Evolutionary conservation across 352 stramenopile genomes (phyloP), one percentile per base, ranked within the genome.

Genomic region (Phytophthora constricta): DNA sequence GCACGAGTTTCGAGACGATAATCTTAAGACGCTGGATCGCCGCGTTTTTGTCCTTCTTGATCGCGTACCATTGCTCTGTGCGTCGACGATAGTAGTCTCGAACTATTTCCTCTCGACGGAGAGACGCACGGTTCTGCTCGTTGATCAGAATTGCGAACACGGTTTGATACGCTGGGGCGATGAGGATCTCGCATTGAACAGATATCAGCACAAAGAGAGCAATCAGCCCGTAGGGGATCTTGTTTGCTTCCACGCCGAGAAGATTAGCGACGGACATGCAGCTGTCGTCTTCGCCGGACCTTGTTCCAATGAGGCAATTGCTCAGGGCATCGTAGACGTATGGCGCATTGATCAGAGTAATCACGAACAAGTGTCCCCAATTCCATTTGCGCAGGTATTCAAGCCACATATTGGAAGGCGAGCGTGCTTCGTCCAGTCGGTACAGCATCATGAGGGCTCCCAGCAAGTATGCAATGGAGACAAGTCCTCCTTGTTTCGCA

Each of bases 1-100:
- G 87, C 0, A 96, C 89, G 1, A 95, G 73, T 60, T 95, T 95
- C 0, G 86, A 94, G 5, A 96, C 89, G 54, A 95, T 95, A 5
- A 95, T 84, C 51, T 95, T 95, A 11, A 96, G 79, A 1, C 87
- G 83, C 58, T 92, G 82, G 53, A 96, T 85, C 0, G 84, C 87
- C 11, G 84, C 77, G 51, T 86, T 91, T 58, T 96, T 96, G 31
- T 95, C 86, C 41, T 89, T 90, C 63, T 96, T 96, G 41, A 96
- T 74, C 3, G 63, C 58, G 56, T 90, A 87, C 87, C 88, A 96
- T 56, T 86, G 80, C 17, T 79, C 79, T 5, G 86, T 93, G 39
- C 87, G 85, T 16, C 73, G 63, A 14, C 79, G 78, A 68, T 90
- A 92, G 42, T 89, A 91, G 16, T 77, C 73, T 0, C 82, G 77